Base-by-base conservation (phyloP, 352 stramenopile species). In the Phytophthora melonis region DNA sequence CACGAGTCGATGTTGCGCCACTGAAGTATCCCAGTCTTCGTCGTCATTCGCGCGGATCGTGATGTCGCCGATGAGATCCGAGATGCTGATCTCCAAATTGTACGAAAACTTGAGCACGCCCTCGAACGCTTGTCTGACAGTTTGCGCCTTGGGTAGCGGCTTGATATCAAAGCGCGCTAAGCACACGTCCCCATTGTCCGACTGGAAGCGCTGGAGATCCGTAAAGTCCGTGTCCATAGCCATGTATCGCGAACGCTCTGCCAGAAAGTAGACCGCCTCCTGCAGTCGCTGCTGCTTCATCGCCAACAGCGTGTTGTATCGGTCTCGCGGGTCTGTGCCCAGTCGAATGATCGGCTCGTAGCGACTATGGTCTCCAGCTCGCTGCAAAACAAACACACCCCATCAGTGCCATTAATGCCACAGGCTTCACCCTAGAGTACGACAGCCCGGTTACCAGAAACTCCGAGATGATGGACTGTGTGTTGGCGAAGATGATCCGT, bases 51-150 rank as follows among this genome's bases (percentile, higher is more conserved):
- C 79, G 60, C 79, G 75, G 41, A 86, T 76, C 32, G 79, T 86
- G 56, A 86, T 75, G 64, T 81, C 73, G 16, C 79, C 79, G 23
- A 86, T 63, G 11, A 75, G 70, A 23, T 80, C 76, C 13, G 75
- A 78, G 34, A 83, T 77, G 49, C 64, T 80, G 59, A 86, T 80
- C 61, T 86, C 79, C 58, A 89, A 52, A 36, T 89, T 87, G 53
- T 79, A 77, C 32, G 73, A 74, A 53, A 86, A 89, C 61, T 84
- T 72, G 23, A 81, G 70, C 19, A 84, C 72, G n/a, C 68, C 72
- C 21, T 87, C 78, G 54, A 85, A 86, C 10, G 81, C 75, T 50
- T 83, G 75, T 10, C 70, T 72, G 5, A 85, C 78, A 25, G 25
- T 78, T 19, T 61, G 62, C 18, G 75, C 45, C 1, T 70, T 74